Evolutionary conservation across 2,329 filamentous ascomycete species (phyloP), one percentile per base, ranked within the genome.

Genomic region (Sporothrix pallida): DNA sequence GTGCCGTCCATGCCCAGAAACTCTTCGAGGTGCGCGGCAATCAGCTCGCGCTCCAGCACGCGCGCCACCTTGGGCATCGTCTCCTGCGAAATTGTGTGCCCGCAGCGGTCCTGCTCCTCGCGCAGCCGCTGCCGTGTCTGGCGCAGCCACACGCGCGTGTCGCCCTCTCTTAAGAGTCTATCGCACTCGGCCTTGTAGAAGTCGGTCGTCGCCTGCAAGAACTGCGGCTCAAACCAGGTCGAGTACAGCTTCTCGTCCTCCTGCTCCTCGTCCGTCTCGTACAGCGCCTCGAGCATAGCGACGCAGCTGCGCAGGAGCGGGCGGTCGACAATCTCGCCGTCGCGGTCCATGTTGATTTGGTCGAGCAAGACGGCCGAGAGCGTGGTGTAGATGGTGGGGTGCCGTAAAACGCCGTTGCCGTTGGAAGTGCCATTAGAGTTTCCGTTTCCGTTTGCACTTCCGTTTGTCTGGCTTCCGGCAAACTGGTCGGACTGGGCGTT

Each of bases 281-380:
- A 97, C 0, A 99, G 86, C 8, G 90, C 90, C 80, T 97, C 95
- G 6, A 99, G 87, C 94, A 99, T 98, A 78, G 92, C 91, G 2
- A 94, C 88, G 80, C 93, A 95, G 70, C 93, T 92, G 77, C 93
- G 92, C 77, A 98, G 89, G 4, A 97, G 86, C 50, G 89, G 88
- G 77, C 93, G 91, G 81, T 98, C 93, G 75, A 98, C 95, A 15
- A 93, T 88, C 78, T 98, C 94, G 42, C 95, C 96, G 74, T 94
- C 91, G 42, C 96, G 88, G 81, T 98, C 96, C 90, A 98, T 94
- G 75, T 92, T 90, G 76, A 99, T 92, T 82, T 98, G 93, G 76
- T 97, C 95, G 2, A 98, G 87, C 44, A 98, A 88, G 15, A 97
- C 93, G 6, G 90, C 89, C 78, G 93, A 93, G 37, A 98, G 84